Conservation (phyloP, 495 filamentous ascomycete genomes). For the Massariosphaeria phaeospora region DNA sequence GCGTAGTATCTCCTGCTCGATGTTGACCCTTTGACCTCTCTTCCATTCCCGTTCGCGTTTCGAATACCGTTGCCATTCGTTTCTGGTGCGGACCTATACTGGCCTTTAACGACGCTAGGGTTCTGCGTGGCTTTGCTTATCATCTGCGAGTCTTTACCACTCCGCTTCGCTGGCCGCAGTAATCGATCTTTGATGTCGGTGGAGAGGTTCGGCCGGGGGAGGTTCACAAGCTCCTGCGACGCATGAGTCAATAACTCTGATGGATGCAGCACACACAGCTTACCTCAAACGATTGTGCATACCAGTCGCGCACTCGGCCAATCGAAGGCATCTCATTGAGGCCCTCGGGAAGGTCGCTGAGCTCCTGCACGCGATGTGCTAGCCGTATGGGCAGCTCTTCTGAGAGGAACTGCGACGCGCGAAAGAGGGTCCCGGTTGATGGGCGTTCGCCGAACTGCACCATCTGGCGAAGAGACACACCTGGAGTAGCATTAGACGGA, state of each 20-base stretch:
- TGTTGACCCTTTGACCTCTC: conserved; percentile 35
- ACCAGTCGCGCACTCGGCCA: conserved; percentile 92
- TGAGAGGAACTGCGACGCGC: conserved; percentile 94
- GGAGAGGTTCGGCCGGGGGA: conserved; percentile 70
- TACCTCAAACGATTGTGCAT: conserved; percentile 99
- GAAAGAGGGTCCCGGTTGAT: conserved; percentile 79
- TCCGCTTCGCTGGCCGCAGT: conserved; percentile 62
- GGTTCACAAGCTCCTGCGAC: conserved; percentile 76
- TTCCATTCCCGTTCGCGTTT: conserved; percentile 45
- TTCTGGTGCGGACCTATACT: conserved; percentile 72
- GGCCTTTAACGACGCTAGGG: conserved; percentile 79
- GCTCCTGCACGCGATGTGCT: conserved; percentile 91
- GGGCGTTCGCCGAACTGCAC: conserved; percentile 75
- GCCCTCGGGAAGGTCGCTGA: conserved; percentile 89
- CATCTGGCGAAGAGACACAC: conserved; percentile 83
- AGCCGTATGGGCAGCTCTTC: conserved; percentile 97
- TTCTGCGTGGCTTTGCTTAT: conserved; percentile 81
- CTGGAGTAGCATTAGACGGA: conserved; percentile 18
- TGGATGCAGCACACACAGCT: conserved; percentile 29
- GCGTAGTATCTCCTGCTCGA: conserved; percentile 76
- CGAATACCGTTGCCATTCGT: conserved; percentile 49
- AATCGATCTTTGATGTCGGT: conserved; percentile 75
- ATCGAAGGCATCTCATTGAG: conserved; percentile 98
- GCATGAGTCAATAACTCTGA: conserved; percentile 29
- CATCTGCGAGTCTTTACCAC: conserved; percentile 56